phyloP scores from a whole-genome alignment of 495 filamentous ascomycete genomes.

The Aspergillus avenaceus region DNA sequence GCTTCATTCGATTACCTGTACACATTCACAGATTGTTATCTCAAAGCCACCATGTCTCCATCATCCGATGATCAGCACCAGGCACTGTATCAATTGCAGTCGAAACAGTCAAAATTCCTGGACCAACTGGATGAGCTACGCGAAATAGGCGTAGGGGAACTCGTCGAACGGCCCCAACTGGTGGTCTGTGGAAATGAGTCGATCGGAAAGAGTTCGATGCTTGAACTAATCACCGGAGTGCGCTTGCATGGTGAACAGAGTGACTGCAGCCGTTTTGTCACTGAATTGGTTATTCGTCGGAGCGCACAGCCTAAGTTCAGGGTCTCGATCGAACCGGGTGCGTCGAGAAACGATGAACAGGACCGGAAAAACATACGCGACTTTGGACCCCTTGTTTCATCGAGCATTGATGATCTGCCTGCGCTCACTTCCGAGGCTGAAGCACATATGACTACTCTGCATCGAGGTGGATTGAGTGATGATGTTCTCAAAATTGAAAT shows the following conservation, averaged over 20 bases:
- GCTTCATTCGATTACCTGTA: no score
- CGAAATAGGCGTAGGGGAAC: conserved; percentile 46
- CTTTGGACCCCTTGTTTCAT: conserved; percentile 9
- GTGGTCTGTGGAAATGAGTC: conserved; percentile 73
- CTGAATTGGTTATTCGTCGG: conserved; percentile 53
- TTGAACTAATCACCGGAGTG: conserved; percentile 68
- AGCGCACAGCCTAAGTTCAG: conserved; percentile 22
- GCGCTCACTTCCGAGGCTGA: conserved; percentile 45
- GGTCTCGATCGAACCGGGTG: conserved; percentile 42
- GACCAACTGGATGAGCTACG: conserved; percentile 58
- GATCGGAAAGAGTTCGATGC: conserved; percentile 68
- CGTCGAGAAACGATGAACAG: conserved; percentile 11
- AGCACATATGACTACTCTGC: conserved; percentile 44
- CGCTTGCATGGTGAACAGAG: conserved; percentile 63
- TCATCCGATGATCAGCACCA: conserved; percentile 3
- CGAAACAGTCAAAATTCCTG: conserved; percentile 33
- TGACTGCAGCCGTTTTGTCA: conserved; percentile 66
- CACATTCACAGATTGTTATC: no score
- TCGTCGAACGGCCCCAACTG: conserved; percentile 64
- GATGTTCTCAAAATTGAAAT: conserved; percentile 65
- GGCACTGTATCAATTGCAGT: conserved; percentile 19
- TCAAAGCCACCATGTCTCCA: background rate
- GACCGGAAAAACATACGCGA: conserved; percentile 9
- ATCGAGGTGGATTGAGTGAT: conserved; percentile 43
- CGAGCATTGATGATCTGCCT: conserved; percentile 27